Evolutionary conservation across 768 basidiomycete species (phyloP), one percentile per base, ranked within the genome.

Genomic region (Suillus lakei): DNA sequence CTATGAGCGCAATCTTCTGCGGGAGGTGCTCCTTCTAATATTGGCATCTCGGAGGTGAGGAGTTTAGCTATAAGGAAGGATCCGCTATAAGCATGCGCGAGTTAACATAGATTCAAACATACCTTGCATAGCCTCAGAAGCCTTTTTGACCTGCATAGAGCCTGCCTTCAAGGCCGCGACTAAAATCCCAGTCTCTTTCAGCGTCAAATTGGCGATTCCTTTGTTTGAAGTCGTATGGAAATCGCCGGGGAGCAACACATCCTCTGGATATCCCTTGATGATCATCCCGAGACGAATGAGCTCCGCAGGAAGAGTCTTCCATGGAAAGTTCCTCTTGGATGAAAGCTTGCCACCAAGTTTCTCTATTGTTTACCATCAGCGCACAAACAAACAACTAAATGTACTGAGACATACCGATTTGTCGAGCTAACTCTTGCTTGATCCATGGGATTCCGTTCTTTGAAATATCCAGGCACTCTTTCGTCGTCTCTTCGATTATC

Each of bases 251-350:
- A 62, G 50, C 32, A 48, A 38, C 44, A 62, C 46, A 36, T 28
- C 26, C 26, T 36, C 28, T 34, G 46, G 61, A 44, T 48, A 62
- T 23, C 46, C 46, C 13, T 7, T 23, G 34, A 62, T 53, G 13
- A 62, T 39, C 16, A 62, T 51, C 26, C 61, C 23, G 3, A 50
- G 61, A 32, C 9, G 8, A 8, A 39, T 39, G 23, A 62, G 48
- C 36, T 50, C 51, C 3, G 21, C 28, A 26, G 46, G 26, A 32
- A 62, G 46, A 36, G 46, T 62, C 23, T 46, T 50, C 61, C 61
- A 62, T 51, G 61, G 61, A 51, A 62, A 62, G 32, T 46, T 62
- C 21, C 46, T 36, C 46, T 48, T 48, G 46, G 46, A 48, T 1
- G 46, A 48, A 15, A 48, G 46, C 7, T 48, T 48, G 46, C 46